phyloP scores from a whole-genome alignment of 108 stramenopile species.

The Cyclostephanos tholiformis region DNA sequence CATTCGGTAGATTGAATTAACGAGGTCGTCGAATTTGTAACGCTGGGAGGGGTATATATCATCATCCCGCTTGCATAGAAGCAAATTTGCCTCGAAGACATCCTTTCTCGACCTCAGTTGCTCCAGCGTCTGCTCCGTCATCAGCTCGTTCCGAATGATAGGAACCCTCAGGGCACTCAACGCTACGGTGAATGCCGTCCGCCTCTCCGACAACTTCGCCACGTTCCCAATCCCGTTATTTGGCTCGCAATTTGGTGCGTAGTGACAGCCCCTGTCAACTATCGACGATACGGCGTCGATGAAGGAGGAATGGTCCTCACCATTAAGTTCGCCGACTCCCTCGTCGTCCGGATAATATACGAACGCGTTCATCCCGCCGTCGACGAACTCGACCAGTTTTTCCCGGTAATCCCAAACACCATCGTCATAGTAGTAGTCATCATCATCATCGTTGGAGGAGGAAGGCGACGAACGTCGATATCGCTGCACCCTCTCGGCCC shows the following conservation, averaged over 20 bases:
- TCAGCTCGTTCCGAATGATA: slow-evolving; percentile 8
- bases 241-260: slow-evolving; percentile 4
- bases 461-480: slow-evolving; percentile 12
- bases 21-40: slow-evolving; percentile 40
- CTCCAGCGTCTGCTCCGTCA: slow-evolving; percentile 36
- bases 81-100: slow-evolving; percentile 31
- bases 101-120: slow-evolving; percentile 29
- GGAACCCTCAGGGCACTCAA: slow-evolving; percentile 32
- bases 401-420: slow-evolving; percentile 31
- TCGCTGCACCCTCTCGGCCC: slow-evolving; percentile 35
- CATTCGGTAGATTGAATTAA: slow-evolving; percentile 19
- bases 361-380: slow-evolving; percentile 32
- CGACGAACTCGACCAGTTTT: slow-evolving; percentile 40
- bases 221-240: slow-evolving; percentile 7
- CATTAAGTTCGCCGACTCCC: not conserved
- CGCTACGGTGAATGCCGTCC: slow-evolving; percentile 25
- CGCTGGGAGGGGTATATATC: slow-evolving; percentile 28
- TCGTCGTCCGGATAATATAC: slow-evolving; percentile 8
- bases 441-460: not conserved
- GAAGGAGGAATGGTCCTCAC: slow-evolving; percentile 14
- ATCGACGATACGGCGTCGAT: slow-evolving; percentile 31
- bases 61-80: slow-evolving; percentile 27
- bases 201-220: slow-evolving; percentile 15
- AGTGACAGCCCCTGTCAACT: slow-evolving; percentile 30
- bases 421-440: not conserved